These are phyloP conservation scores for Cyanodermella asteris DNA, from an alignment of 2,329 filamentous ascomycete genomes.

Conservation along the genomic window DNA sequence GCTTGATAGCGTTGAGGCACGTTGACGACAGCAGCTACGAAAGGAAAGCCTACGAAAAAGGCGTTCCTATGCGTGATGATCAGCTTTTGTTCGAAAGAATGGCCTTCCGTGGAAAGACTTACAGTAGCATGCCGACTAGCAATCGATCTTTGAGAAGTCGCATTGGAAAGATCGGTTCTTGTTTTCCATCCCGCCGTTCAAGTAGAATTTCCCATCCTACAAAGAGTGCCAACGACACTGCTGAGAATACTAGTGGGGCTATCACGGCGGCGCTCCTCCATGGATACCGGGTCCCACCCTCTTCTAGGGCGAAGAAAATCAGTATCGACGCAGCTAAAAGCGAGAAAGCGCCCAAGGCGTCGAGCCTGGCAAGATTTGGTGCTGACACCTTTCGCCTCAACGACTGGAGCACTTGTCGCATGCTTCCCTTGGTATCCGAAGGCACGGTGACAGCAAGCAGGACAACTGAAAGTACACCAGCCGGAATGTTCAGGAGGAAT, in stretches of 20 bases:
- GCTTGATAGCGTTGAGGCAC: slow-evolving; percentile 13
- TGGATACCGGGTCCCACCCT: slow-evolving; percentile 21
- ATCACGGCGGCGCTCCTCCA: slow-evolving; percentile 17
- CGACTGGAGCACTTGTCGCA: too few species aligned
- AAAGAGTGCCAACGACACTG: slow-evolving; percentile 15
- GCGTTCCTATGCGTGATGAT: slow-evolving; percentile 6
- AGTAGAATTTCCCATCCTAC: slow-evolving; percentile 13
- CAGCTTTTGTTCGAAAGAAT: too few species aligned
- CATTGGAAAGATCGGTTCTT: slow-evolving; percentile 13
- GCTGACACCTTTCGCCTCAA: too few species aligned
- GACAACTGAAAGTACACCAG: slow-evolving; percentile 31
- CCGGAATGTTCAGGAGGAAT: slow-evolving; percentile 24
- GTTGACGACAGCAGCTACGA: slow-evolving; percentile 11
- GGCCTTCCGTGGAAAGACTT: too few species aligned
- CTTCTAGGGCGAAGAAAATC: slow-evolving; percentile 25
- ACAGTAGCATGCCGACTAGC: slow-evolving; percentile 11
- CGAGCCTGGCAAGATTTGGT: slow-evolving; percentile 1
- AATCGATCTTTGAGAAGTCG: slow-evolving; percentile 3
- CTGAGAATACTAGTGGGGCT: slow-evolving; percentile 7
- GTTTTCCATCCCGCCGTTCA: slow-evolving; percentile 3
- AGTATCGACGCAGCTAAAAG: slow-evolving; percentile 21
- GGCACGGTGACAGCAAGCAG: slow-evolving; percentile 18
- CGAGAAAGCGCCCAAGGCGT: slow-evolving; percentile 10
- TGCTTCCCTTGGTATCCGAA: too few species aligned
- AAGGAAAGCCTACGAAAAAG: slow-evolving; percentile 11